A percentile compares a stretch with the other conserved stretches of the same genome.
phyloP scores from a whole-genome alignment of 2,329 filamentous ascomycete species.

The Cyphellophora europaea region DNA sequence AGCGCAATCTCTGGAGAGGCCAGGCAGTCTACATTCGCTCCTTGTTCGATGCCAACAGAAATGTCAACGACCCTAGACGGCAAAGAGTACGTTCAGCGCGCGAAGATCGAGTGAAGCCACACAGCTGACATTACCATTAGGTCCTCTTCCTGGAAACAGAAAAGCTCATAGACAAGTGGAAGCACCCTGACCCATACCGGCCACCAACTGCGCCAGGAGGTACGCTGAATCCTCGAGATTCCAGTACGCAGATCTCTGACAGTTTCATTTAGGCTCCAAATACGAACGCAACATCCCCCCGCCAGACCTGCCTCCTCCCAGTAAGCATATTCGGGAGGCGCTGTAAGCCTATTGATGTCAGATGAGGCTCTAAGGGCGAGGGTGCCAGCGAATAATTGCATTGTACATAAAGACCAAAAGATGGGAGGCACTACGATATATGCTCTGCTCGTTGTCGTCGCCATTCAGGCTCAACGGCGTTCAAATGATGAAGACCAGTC shows the following conservation, averaged over 20 bases:
- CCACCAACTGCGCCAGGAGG: constrained; percentile 89
- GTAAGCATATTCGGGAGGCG: constrained; percentile 18
- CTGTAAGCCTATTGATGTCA: no score
- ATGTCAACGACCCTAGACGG: constrained; percentile 74
- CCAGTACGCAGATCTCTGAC: constrained; percentile 3
- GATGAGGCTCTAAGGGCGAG: no score
- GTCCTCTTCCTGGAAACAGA: constrained; percentile 80
- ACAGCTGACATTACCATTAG: constrained; percentile 39
- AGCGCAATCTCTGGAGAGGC: constrained; percentile 86
- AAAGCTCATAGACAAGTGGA: constrained; percentile 82
- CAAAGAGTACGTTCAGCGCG: constrained; percentile 55
- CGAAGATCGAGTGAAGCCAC: not conserved
- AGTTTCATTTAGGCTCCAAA: constrained; percentile 63
- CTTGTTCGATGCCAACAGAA: constrained; percentile 85
- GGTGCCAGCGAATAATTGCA: no score
- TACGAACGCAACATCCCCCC: constrained; percentile 86
- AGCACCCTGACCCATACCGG: constrained; percentile 90
- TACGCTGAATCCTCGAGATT: constrained; percentile 32
- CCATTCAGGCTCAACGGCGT: no score
- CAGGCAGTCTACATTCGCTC: constrained; percentile 94
- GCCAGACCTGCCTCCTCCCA: constrained; percentile 55
- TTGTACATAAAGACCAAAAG: no score
- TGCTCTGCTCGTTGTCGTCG: no score
- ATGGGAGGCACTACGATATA: no score
- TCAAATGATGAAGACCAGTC: no score